A percentile compares a stretch with the other conserved stretches of the same genome.
These are phyloP conservation scores for Boletus tomentosulus DNA, from an alignment of 768 basidiomycete species.

Conservation along the genomic window DNA sequence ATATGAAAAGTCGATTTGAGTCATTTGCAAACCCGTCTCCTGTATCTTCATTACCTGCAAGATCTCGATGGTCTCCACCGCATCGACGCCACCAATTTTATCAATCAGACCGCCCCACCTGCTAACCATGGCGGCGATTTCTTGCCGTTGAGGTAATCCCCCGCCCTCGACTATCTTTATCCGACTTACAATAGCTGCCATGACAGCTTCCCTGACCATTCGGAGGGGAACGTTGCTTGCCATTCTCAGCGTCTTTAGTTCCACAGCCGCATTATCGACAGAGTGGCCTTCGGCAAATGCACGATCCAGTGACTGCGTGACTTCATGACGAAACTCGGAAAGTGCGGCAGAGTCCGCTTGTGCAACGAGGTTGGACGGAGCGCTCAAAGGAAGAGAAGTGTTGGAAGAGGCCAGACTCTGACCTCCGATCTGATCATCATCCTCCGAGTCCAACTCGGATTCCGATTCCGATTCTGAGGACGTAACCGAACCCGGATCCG, in stretches of 20 bases:
- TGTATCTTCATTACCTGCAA: constrained; percentile 57
- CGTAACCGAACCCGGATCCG: constrained; percentile 55
- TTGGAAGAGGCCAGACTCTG: constrained; percentile 42
- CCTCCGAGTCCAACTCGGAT: constrained; percentile 38
- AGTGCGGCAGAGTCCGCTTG: constrained; percentile 45
- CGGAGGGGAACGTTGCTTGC: constrained; percentile 87
- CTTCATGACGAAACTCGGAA: constrained; percentile 72
- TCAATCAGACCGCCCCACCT: constrained; percentile 85
- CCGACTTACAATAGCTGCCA: constrained; percentile 74
- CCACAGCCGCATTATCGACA: constrained; percentile 89
- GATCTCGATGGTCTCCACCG: constrained; percentile 71
- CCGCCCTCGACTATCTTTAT: constrained; percentile 60
- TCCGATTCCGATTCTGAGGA: constrained; percentile 46
- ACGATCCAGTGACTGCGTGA: constrained; percentile 80
- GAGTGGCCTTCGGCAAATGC: constrained; percentile 90
- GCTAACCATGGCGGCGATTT: constrained; percentile 57
- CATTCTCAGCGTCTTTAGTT: constrained; percentile 95
- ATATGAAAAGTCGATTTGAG: background rate
- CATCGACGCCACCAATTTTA: constrained; percentile 77
- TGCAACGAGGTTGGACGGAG: constrained; percentile 36
- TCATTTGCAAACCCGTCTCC: background rate
- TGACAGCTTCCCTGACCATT: constrained; percentile 85
- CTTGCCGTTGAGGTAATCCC: constrained; percentile 54
- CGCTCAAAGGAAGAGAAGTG: constrained; percentile 40
- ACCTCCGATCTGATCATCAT: constrained; percentile 37